Evolutionary conservation across 2,329 filamentous ascomycete species (phyloP).

Genomic region (Hymenoscyphus infarciens): DNA sequence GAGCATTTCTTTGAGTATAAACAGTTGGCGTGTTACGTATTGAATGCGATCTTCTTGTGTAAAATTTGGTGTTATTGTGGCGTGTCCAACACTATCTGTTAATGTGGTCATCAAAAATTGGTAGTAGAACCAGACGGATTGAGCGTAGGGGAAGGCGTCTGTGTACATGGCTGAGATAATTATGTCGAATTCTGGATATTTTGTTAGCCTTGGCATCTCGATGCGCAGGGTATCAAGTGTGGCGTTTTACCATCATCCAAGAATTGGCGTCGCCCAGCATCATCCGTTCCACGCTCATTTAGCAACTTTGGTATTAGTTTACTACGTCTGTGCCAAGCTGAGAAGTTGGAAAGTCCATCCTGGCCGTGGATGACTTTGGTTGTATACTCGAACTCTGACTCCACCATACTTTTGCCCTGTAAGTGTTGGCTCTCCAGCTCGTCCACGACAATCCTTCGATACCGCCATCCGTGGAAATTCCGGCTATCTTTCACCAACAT

Average conservation of each 20-base stretch:
- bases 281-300: conserved; percentile 63
- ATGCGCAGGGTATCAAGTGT: not conserved
- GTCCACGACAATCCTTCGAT: conserved; percentile 75
- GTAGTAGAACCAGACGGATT: conserved; percentile 97
- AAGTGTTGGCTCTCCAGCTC: conserved; percentile 62
- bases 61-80: conserved; percentile 63
- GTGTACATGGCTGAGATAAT: conserved; percentile 66
- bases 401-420: conserved; percentile 60
- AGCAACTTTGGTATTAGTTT: conserved; percentile 77
- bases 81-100: conserved; percentile 45
- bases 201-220: conserved; percentile 18
- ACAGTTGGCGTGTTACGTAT: conserved; percentile 68
- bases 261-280: conserved; percentile 60
- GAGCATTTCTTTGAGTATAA: conserved; percentile 65
- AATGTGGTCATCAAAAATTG: conserved; percentile 76
- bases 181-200: conserved; percentile 62
- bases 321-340: conserved; percentile 89
- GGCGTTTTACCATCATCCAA: conserved; percentile 60
- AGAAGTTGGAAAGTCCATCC: conserved; percentile 77
- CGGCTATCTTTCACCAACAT: conserved; percentile 84
- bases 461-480: conserved; percentile 97
- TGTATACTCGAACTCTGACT: conserved; percentile 85
- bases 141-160: conserved; percentile 84
- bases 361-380: conserved; percentile 81
- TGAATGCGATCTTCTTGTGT: conserved; percentile 55